These are phyloP conservation scores for Chlorella sp. DNA, from an alignment of 139 green algal species.

Conservation along the genomic window DNA sequence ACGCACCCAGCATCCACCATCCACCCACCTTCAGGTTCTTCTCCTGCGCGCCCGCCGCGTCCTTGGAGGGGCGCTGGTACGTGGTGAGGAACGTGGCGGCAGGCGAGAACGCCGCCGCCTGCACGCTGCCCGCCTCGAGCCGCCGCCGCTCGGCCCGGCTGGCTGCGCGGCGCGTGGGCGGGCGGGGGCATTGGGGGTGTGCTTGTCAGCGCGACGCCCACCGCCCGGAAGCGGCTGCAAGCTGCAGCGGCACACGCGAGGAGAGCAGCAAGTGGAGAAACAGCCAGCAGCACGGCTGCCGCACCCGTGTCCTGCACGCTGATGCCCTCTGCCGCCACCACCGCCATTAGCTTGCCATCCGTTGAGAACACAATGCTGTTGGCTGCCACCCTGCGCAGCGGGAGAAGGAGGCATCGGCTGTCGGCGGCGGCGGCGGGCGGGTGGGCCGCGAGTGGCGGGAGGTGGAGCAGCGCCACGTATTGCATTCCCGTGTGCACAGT, in stretches of 20 bases:
- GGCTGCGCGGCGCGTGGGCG: no score
- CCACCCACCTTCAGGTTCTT: slow-evolving; percentile 71
- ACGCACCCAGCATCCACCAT: no score
- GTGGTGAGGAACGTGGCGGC: slow-evolving; percentile 58
- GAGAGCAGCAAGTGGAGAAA: no score
- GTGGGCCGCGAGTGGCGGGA: no score
- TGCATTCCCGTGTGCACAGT: no score
- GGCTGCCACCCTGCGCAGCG: slow-evolving; percentile 2
- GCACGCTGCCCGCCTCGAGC: slow-evolving; percentile 31
- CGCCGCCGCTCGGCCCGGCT: slow-evolving; percentile 7
- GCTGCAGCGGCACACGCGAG: no score
- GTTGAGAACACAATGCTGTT: slow-evolving; percentile 31
- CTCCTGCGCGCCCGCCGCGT: slow-evolving; percentile 37
- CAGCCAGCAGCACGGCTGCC: no score
- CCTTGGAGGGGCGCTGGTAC: slow-evolving; percentile 59
- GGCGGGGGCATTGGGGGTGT: no score
- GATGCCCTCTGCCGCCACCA: slow-evolving; percentile 26
- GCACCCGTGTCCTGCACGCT: slow-evolving; percentile 35
- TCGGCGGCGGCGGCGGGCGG: no score
- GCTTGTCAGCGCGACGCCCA: no score
- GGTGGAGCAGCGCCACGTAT: no score
- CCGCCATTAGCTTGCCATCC: slow-evolving; percentile 36
- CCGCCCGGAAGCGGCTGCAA: no score
- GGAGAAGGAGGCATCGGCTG: neutral
- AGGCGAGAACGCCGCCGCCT: slow-evolving; percentile 52